A percentile compares a stretch with the other conserved stretches of the same genome.
These are phyloP conservation scores for Daldinia sp. DNA, from an alignment of 2,329 filamentous ascomycete species.

Conservation along the genomic window DNA sequence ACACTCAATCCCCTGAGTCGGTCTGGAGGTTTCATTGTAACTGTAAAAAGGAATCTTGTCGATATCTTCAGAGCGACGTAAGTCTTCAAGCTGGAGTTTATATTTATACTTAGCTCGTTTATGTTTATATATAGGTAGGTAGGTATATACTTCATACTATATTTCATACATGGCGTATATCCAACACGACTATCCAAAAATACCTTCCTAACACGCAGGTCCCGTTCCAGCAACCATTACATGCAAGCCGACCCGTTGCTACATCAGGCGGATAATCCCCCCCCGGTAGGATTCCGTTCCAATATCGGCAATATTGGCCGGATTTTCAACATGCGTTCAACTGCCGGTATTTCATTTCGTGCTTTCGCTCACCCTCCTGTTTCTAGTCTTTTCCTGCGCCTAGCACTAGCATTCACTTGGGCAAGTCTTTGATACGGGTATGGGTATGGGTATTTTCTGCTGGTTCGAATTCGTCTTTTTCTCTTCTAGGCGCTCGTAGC, in stretches of 20 bases:
- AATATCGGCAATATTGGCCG: slow-evolving; percentile 35
- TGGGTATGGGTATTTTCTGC: slow-evolving; percentile 11
- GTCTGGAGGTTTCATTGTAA: neutral
- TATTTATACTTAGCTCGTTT: neutral
- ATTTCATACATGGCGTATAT: neutral
- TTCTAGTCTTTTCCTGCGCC: slow-evolving; percentile 13
- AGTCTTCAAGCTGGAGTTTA: neutral
- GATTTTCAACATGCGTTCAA: slow-evolving; percentile 3
- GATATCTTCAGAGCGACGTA: neutral
- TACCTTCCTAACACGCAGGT: slow-evolving; percentile 13
- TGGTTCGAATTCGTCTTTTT: slow-evolving; percentile 14
- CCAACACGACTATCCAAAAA: slow-evolving; percentile 5
- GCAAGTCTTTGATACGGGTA: neutral
- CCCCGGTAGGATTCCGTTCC: slow-evolving; percentile 37
- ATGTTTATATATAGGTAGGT: too few species aligned
- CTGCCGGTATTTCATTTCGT: slow-evolving; percentile 9
- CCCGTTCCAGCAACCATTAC: slow-evolving; percentile 23
- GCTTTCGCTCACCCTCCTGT: neutral
- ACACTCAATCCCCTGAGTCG: neutral
- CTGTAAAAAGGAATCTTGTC: neutral
- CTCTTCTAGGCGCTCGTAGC: slow-evolving; percentile 25
- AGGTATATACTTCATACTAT: neutral
- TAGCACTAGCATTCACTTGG: slow-evolving; percentile 8
- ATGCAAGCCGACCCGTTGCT: slow-evolving; percentile 30
- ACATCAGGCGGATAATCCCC: slow-evolving; percentile 31